A percentile compares a stretch with the other conserved stretches of the same genome.
Conservation (phyloP, 1,139 yeast species). For the Casaregolazyma lundiana region DNA sequence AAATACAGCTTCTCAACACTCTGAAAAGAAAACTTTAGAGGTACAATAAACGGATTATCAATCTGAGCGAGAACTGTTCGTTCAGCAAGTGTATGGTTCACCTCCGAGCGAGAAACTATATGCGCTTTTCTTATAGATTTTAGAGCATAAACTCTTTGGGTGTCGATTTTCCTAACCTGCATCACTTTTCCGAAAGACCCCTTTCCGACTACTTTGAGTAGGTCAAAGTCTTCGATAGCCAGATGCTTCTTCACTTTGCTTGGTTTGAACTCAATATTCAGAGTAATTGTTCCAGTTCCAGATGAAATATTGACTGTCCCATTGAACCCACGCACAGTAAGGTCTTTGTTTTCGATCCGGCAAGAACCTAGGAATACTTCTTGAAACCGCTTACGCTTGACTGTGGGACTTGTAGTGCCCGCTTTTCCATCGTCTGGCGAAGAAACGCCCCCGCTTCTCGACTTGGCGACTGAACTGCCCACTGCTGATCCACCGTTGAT, state of each 20-base stretch:
- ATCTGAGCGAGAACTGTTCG: conserved; percentile 91
- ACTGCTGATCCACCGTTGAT: conserved; percentile 8
- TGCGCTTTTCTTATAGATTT: conserved; percentile 92
- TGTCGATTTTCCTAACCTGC: conserved; percentile 96
- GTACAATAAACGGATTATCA: conserved; percentile 96
- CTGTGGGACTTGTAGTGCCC: background rate
- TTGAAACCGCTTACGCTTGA: conserved; percentile 24
- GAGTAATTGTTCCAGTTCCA: conserved; percentile 42
- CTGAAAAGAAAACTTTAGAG: conserved; percentile 91
- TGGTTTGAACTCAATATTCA: conserved; percentile 77
- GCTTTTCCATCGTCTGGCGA: conserved; percentile 4
- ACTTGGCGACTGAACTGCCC: conserved; percentile 6
- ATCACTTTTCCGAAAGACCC: conserved; percentile 98
- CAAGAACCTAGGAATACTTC: conserved; percentile 39
- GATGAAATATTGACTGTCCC: conserved; percentile 33
- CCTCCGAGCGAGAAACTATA: conserved; percentile 90
- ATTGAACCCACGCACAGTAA: conserved; percentile 22
- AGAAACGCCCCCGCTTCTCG: background rate
- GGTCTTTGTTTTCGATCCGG: conserved; percentile 23
- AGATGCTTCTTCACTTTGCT: conserved; percentile 58
- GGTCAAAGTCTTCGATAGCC: conserved; percentile 85
- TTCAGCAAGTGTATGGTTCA: conserved; percentile 93
- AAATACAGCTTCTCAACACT: conserved; percentile 89
- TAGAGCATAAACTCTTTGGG: conserved; percentile 88
- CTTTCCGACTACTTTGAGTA: conserved; percentile 91